These are phyloP conservation scores for Aspergillus ochraceus DNA, from an alignment of 2,329 filamentous ascomycete species.

Conservation along the genomic window DNA sequence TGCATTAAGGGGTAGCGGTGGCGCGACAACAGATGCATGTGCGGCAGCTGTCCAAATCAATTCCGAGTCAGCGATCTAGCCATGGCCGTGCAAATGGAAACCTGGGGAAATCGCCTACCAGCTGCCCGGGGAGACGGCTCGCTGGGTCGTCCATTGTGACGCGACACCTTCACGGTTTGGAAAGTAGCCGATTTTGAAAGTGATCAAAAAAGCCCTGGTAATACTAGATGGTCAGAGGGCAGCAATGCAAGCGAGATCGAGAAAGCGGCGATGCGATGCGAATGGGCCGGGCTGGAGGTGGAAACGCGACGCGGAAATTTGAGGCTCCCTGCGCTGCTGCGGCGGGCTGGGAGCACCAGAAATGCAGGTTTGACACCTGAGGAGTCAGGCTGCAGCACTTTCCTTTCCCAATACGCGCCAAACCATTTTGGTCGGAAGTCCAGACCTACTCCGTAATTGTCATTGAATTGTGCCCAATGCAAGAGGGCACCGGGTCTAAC, in stretches of 20 bases:
- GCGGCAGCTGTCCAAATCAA: conserved; percentile 63
- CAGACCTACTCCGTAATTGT: no score
- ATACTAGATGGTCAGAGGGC: conserved; percentile 1
- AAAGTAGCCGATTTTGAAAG: conserved; percentile 9
- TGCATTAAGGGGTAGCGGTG: conserved; percentile 75
- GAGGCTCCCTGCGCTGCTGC: conserved; percentile 24
- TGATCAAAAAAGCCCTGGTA: conserved; percentile 10
- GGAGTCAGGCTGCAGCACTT: conserved; percentile 11
- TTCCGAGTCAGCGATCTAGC: conserved; percentile 12
- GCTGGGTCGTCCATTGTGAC: conserved; percentile 48
- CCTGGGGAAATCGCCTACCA: conserved; percentile 37
- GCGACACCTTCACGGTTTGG: conserved; percentile 17
- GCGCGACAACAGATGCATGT: conserved; percentile 86
- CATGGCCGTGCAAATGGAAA: conserved; percentile 5
- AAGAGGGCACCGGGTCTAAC: no score
- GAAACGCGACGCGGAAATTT: conserved; percentile 41
- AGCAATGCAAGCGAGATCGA: conserved; percentile 13
- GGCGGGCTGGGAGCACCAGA: conserved; percentile 12
- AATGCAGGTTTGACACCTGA: conserved; percentile 23
- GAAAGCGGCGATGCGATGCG: conserved; percentile 4
- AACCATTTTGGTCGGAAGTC: not conserved
- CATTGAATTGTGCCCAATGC: no score
- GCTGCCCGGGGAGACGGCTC: conserved; percentile 44
- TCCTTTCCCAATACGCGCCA: not conserved
- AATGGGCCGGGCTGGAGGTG: not conserved